A percentile compares a stretch with the other conserved stretches of the same genome.
Conservation (phyloP, 139 green algal genomes). For the Chlorella sp. region DNA sequence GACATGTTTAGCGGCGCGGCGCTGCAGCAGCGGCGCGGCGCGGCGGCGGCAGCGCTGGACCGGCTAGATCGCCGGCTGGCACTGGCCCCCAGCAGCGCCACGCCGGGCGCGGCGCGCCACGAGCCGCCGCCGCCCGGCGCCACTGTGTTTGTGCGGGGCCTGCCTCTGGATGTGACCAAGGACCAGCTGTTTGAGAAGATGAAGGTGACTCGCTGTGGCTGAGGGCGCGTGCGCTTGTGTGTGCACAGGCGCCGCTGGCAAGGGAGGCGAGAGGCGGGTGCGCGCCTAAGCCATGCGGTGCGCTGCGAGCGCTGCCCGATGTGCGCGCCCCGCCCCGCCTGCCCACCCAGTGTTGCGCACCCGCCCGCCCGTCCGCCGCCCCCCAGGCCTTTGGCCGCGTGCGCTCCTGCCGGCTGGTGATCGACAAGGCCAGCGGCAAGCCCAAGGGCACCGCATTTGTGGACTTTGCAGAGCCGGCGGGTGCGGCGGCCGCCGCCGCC, state of each 20-base stretch:
- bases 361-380: too few species aligned
- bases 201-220: conserved; percentile 13
- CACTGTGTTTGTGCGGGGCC: conserved; percentile 82
- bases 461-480: conserved; percentile 63
- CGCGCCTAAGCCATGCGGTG: neutral
- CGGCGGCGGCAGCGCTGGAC: conserved; percentile 8
- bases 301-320: neutral
- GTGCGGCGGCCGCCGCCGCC: conserved; percentile 54
- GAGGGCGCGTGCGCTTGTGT: neutral
- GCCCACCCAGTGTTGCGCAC: too few species aligned
- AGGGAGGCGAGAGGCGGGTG: too few species aligned
- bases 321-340: too few species aligned
- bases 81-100: neutral
- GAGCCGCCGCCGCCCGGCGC: too few species aligned
- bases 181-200: conserved; percentile 55
- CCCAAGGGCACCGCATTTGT: conserved; percentile 91
- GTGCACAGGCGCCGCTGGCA: too few species aligned
- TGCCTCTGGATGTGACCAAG: conserved; percentile 66
- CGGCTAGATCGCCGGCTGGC: neutral
- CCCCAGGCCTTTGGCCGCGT: conserved; percentile 57
- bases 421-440: conserved; percentile 76
- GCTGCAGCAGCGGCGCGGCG: conserved; percentile 7
- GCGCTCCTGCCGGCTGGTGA: conserved; percentile 72
- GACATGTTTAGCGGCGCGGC: conserved; percentile 29
- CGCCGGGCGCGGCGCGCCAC: neutral